Evolutionary conservation across 1,284 basidiomycete genomes (phyloP).

Genomic region (Cutaneotrichosporon daszewskae): DNA sequence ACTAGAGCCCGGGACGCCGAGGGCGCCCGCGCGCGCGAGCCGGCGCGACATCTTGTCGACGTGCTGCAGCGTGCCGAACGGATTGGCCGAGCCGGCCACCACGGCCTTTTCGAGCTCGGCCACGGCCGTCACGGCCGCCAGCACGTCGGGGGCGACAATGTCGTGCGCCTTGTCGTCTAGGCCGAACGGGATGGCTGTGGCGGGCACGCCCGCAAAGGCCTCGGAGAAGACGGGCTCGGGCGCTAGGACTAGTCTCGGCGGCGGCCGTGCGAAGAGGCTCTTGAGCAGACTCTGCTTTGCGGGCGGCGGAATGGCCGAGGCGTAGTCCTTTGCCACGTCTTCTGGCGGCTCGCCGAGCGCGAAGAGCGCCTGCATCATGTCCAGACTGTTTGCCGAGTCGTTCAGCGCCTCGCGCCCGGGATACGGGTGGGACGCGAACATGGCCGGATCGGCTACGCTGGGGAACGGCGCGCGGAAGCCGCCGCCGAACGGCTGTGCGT

Average conservation of each 20-base stretch:
- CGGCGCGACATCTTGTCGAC: too few relatives aligned
- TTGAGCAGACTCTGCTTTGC: not conserved
- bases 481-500: too few relatives aligned
- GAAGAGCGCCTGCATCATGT: conserved; percentile 12
- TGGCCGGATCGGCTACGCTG: not conserved
- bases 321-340: conserved; percentile 5
- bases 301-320: too few relatives aligned
- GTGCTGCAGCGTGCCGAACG: too few relatives aligned
- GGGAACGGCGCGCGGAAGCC: not conserved
- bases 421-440: not conserved
- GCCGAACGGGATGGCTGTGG: conserved; percentile 8
- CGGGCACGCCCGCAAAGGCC: conserved; percentile 13
- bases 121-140: conserved; percentile 6
- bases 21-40: too few relatives aligned
- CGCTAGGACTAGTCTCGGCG: not conserved
- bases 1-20: too few relatives aligned
- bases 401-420: not conserved
- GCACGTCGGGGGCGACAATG: conserved; percentile 7
- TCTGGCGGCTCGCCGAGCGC: conserved; percentile 10
- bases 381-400: conserved; percentile 7
- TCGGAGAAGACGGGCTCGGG: conserved; percentile 1
- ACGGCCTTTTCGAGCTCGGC: too few relatives aligned
- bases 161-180: conserved; percentile 11
- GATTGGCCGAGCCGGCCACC: too few relatives aligned
- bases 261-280: not conserved